These are phyloP conservation scores for Harringtonia aguacate DNA, from an alignment of 2,329 filamentous ascomycete genomes.

Conservation along the genomic window DNA sequence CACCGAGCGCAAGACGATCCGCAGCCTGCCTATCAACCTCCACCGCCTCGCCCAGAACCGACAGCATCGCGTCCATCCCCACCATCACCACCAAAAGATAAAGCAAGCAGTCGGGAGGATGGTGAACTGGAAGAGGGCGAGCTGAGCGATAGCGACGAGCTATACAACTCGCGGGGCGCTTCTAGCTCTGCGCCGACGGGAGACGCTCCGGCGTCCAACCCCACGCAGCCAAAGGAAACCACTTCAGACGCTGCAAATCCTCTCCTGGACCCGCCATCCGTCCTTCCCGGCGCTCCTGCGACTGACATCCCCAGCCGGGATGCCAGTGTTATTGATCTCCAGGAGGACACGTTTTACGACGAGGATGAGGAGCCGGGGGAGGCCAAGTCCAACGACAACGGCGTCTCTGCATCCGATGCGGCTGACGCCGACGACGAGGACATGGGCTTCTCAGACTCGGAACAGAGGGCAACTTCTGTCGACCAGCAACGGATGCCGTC, in stretches of 20 bases:
- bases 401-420: constrained; percentile 2
- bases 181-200: not conserved
- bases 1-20: not conserved
- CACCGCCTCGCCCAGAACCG: not conserved
- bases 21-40: not conserved
- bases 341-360: constrained; percentile 13
- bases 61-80: too few relatives aligned
- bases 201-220: constrained; percentile 8
- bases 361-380: constrained; percentile 9
- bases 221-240: constrained; percentile 12
- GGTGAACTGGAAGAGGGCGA: constrained; percentile 58
- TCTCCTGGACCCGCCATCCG: not conserved
- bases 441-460: constrained; percentile 8
- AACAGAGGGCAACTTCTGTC: not conserved
- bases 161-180: constrained; percentile 33
- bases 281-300: not conserved
- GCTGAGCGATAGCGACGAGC: constrained; percentile 57
- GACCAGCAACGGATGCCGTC: constrained; percentile 4
- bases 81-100: too few relatives aligned
- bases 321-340: constrained; percentile 12
- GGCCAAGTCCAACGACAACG: constrained; percentile 4
- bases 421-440: constrained; percentile 11
- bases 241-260: not conserved
- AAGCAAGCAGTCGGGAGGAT: not conserved
- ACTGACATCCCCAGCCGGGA: constrained; percentile 9